Evolutionary conservation across 163 green algal genomes (phyloP).

Genomic region (Scenedesmus sp.): DNA sequence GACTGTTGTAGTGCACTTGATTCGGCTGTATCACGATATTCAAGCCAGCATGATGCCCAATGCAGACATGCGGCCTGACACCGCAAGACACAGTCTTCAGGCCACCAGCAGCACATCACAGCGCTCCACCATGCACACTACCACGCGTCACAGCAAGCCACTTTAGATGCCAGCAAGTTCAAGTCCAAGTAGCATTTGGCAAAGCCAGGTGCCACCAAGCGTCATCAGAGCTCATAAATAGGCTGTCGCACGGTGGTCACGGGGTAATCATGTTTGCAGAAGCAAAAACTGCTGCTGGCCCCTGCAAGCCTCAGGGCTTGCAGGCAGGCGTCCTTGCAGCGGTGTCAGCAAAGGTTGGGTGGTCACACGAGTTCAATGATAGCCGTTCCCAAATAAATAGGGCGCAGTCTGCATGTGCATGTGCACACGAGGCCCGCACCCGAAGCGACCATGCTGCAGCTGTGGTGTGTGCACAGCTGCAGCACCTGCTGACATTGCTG

Average conservation of each 20-base stretch:
- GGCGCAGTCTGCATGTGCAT: neutral
- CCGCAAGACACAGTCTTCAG: neutral
- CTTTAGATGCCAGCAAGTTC: neutral
- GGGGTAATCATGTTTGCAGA: neutral
- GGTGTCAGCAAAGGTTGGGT: neutral
- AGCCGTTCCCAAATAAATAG: neutral
- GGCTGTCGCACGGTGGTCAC: neutral
- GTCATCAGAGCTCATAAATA: neutral
- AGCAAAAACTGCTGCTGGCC: neutral
- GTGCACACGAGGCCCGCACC: neutral
- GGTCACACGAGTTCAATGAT: neutral
- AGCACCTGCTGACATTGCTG: neutral
- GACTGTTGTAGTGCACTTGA: neutral
- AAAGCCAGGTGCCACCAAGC: neutral
- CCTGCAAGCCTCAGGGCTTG: neutral
- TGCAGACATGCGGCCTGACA: too few relatives aligned
- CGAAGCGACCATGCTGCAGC: neutral
- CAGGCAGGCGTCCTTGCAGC: neutral
- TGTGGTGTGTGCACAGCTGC: neutral
- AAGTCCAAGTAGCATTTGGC: neutral
- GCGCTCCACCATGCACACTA: neutral
- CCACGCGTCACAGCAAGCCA: neutral
- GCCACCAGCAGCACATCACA: neutral
- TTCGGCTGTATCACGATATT: neutral
- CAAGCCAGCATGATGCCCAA: neutral